Evolutionary conservation across 23 red algal genomes (phyloP).

Genomic region (Rhodosorus marinus): DNA sequence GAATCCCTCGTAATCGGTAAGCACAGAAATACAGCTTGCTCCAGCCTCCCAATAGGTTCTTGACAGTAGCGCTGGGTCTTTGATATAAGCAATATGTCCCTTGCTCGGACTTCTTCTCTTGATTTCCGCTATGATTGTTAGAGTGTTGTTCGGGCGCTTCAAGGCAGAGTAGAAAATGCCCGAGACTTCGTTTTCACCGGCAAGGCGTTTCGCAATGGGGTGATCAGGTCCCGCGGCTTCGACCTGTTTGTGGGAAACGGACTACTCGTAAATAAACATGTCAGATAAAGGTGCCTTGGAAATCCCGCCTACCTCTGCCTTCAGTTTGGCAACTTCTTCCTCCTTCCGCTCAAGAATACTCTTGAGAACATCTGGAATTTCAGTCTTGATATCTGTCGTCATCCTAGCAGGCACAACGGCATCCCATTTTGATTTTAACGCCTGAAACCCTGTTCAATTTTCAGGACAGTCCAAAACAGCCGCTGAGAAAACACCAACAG

Average conservation of each 20-base stretch:
- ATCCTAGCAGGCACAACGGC: too few relatives aligned
- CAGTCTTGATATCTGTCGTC: too few relatives aligned
- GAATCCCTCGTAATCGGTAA: conserved; percentile 82
- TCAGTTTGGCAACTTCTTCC: conserved; percentile 40
- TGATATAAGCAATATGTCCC: conserved; percentile 54
- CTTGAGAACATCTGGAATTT: conserved; percentile 58
- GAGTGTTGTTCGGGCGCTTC: too few relatives aligned
- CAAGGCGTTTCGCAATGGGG: conserved; percentile 26
- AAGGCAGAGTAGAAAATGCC: conserved; percentile 2
- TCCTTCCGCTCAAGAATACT: conserved; percentile 74
- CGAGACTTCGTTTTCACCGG: neutral
- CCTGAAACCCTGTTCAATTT: too few relatives aligned
- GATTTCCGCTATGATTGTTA: conserved; percentile 93
- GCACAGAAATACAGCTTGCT: conserved; percentile 75
- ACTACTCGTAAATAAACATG: too few relatives aligned
- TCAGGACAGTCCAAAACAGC: too few relatives aligned
- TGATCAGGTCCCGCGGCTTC: conserved; percentile 14
- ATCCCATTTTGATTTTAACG: too few relatives aligned
- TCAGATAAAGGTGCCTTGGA: too few relatives aligned
- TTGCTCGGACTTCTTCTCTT: conserved; percentile 72
- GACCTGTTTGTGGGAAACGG: too few relatives aligned
- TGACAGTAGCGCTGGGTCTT: conserved; percentile 32
- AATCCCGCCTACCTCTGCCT: too few relatives aligned
- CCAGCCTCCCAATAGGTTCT: conserved; percentile 74
- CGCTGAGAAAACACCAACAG: too few relatives aligned